Conservation (phyloP, 345 rosid genomes). For the Pugionium cornutum region DNA sequence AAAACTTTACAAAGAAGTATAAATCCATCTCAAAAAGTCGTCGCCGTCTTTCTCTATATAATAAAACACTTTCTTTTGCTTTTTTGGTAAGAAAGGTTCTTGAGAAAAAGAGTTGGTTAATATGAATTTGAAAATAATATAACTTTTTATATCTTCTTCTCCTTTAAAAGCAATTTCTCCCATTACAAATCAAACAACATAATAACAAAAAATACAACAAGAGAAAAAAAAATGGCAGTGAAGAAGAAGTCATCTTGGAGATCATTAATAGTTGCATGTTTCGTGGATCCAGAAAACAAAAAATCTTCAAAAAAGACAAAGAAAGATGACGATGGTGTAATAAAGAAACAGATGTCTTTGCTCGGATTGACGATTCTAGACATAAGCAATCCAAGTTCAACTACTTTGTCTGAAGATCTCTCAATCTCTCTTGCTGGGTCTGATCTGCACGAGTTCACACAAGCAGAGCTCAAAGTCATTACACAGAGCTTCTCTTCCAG, state of each 20-base stretch:
- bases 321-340: conserved; percentile 41
- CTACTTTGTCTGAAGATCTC: conserved; percentile 61
- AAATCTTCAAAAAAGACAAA: conserved; percentile 39
- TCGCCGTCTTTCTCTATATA: conserved; percentile 25
- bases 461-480: conserved; percentile 58
- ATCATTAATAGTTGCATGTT: conserved; percentile 57
- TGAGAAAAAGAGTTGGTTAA: conserved; percentile 11
- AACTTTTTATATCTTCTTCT: conserved; percentile 2
- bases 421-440: conserved; percentile 83
- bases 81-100: conserved; percentile 24
- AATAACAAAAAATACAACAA: neutral
- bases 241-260: conserved; percentile 55
- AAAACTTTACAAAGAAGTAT: conserved; percentile 15
- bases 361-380: conserved; percentile 59
- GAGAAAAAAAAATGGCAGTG: conserved; percentile 34
- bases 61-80: conserved; percentile 6
- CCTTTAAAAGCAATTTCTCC: conserved; percentile 13
- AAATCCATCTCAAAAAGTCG: conserved; percentile 30
- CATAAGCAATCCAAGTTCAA: conserved; percentile 62
- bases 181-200: conserved; percentile 28
- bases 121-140: conserved; percentile 5
- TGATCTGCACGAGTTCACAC: conserved; percentile 65
- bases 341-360: conserved; percentile 51
- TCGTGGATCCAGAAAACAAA: conserved; percentile 26
- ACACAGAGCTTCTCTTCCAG: conserved; percentile 39